A percentile compares a stretch with the other conserved stretches of the same genome.
phyloP scores from a whole-genome alignment of 768 basidiomycete genomes.

The Serendipita sp. region DNA sequence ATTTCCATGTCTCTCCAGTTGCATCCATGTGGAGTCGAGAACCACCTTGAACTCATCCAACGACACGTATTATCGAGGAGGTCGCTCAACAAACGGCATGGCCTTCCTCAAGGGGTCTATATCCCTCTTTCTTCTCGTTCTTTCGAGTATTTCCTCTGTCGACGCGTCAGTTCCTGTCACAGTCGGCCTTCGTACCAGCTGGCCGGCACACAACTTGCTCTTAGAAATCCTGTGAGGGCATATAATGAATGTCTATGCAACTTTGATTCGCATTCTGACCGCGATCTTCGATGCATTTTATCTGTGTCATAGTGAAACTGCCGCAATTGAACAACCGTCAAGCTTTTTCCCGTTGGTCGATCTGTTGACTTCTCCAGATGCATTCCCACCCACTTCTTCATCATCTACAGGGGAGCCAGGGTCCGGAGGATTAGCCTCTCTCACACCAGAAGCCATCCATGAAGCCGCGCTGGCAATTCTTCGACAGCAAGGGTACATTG shows the following conservation, averaged over 20 bases:
- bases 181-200: conserved; percentile 24
- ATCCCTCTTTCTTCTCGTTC: background rate
- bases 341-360: conserved; percentile 66
- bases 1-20: too few species aligned
- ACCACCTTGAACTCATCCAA: background rate
- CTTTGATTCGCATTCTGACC: conserved; percentile 29
- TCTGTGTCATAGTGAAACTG: conserved; percentile 47
- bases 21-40: too few species aligned
- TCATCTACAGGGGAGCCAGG: conserved; percentile 11
- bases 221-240: conserved; percentile 21
- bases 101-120: background rate
- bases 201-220: conserved; percentile 21
- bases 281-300: background rate
- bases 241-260: background rate
- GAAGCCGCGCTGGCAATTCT: conserved; percentile 38
- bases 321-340: conserved; percentile 53
- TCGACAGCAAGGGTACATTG: conserved; percentile 30
- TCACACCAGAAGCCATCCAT: conserved; percentile 38
- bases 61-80: background rate
- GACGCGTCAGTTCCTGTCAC: conserved; percentile 20
- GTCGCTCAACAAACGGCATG: background rate
- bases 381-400: conserved; percentile 15
- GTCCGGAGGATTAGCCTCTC: conserved; percentile 13
- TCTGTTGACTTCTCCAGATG: conserved; percentile 39
- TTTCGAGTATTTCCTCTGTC: background rate